Base-by-base conservation (phyloP, 202 grass and related monocot genomes). In the Elaeis oleifera region DNA sequence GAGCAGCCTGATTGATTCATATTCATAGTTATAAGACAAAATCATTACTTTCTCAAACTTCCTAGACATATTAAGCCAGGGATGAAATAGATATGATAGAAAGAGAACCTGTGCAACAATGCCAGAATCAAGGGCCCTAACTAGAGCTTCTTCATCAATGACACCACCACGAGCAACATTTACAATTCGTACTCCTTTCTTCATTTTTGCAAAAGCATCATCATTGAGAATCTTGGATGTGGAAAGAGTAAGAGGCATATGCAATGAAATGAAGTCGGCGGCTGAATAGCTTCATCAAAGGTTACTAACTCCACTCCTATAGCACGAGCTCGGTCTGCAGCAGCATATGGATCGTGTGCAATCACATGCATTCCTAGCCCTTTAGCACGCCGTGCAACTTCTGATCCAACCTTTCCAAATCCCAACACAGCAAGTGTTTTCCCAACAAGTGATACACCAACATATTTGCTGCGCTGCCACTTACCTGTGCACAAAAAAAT, bases 151-250 rank as follows among this genome's bases (percentile, higher is more conserved):
- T 82, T 95, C 89, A 53, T 95, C 85, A 63, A 95, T 95, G 0
- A 95, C 89, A 60, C 89, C 89, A 75, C 89, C 89, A 52, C 89
- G 84, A 16, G 89, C 89, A 64, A 95, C 89, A 63, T 95, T 95
- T 51, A 95, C 76, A 63, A 95, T 85, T 39, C 89, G 71, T 63
- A 89, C 82, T 26, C 89, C 89, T 75, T 95, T 89, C 82, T 95
- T 95, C 85, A 85, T 89, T 63, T 85, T 95, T 1, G 73, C 81
- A 1, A 95, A 95, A 55, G 84, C 54, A 49, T 95, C 82, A 67
- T 95, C 89, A 0, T 95, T 95, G n/a, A 95, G 80, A 76, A 95
- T 95, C 76, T 95, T 95, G 76, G 76, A 31, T 32, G 89, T 95
- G 61, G 84, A 72, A 78, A 82, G 79, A 25, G 82, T 95, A 68